Evolutionary conservation across 2,329 filamentous ascomycete species (phyloP).

Genomic region (Aspergillus novofumigatus): DNA sequence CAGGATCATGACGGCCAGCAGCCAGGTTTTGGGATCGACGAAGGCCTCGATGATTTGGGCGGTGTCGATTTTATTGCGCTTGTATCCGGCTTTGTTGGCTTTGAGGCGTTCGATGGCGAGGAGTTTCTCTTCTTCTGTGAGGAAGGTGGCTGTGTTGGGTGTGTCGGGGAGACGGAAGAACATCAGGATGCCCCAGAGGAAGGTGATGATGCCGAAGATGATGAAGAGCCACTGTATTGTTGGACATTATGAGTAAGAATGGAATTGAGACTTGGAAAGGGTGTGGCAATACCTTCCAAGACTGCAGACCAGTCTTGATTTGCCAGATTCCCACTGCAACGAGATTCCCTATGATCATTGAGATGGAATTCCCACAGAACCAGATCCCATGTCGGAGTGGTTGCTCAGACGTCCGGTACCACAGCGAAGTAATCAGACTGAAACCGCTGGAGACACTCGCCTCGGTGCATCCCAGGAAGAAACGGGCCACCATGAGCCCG

Average conservation of each 20-base stretch:
- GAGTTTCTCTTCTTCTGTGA: conserved; percentile 18
- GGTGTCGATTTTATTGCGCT: conserved; percentile 40
- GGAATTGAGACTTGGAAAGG: no score
- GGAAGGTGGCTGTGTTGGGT: conserved; percentile 17
- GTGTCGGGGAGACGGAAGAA: conserved; percentile 23
- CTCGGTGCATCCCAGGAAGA: conserved; percentile 43
- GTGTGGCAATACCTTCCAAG: conserved; percentile 20
- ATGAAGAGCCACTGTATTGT: conserved; percentile 20
- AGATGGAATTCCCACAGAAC: conserved; percentile 28
- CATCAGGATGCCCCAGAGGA: conserved; percentile 20
- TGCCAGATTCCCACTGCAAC: conserved; percentile 25
- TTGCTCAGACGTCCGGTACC: conserved; percentile 28
- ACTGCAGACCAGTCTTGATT: conserved; percentile 13
- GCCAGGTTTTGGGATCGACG: conserved; percentile 25
- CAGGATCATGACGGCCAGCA: conserved; percentile 26
- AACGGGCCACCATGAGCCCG: conserved; percentile 38
- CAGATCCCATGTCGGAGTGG: conserved; percentile 29
- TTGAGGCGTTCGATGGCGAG: conserved; percentile 21
- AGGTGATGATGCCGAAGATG: conserved; percentile 24
- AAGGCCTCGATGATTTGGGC: conserved; percentile 29
- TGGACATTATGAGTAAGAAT: no score
- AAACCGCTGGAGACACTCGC: conserved; percentile 33
- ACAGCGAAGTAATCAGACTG: conserved; percentile 30
- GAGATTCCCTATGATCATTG: conserved; percentile 22
- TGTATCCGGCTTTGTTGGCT: conserved; percentile 22